Percentiles rank a stretch among this genome's conserved stretches.
Conservation (phyloP, 1,284 basidiomycete species). For the Ceratobasidium papillatum region DNA sequence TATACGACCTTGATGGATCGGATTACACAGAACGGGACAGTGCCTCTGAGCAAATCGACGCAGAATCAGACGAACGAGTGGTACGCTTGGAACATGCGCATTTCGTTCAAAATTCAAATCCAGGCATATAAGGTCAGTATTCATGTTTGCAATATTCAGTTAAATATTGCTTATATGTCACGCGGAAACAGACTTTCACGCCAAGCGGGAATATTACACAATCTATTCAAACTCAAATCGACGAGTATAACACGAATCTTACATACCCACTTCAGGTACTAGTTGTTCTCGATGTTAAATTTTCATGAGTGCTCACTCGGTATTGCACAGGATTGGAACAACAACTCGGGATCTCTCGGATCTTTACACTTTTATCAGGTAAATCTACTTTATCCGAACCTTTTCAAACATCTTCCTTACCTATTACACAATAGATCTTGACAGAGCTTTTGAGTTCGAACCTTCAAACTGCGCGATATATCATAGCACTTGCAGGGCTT, state of each 20-base stretch:
- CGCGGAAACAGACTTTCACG: background rate
- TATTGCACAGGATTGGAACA: conserved; percentile 11
- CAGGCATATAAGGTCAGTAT: conserved; percentile 11
- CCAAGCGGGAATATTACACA: conserved; percentile 14
- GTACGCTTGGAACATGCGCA: conserved; percentile 23
- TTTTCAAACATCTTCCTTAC: background rate
- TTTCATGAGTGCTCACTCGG: background rate
- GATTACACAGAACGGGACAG: conserved; percentile 10
- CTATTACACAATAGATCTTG: conserved; percentile 1
- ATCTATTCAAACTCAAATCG: conserved; percentile 17
- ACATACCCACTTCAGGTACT: conserved; percentile 22
- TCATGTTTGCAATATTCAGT: background rate
- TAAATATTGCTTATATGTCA: background rate
- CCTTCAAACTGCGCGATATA: conserved; percentile 22
- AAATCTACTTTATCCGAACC: background rate
- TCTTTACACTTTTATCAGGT: conserved; percentile 25
- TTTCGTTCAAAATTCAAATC: conserved; percentile 22
- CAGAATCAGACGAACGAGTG: conserved; percentile 22
- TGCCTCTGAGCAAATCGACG: background rate
- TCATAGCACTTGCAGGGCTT: conserved; percentile 10
- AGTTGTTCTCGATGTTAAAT: too few relatives aligned
- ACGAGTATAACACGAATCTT: conserved; percentile 24
- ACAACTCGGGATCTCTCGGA: conserved; percentile 8
- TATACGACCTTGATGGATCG: conserved; percentile 21
- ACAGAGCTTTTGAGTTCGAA: conserved; percentile 15